phyloP scores from a whole-genome alignment of 805 yeast species.

The Myxozyma nipponensis region DNA sequence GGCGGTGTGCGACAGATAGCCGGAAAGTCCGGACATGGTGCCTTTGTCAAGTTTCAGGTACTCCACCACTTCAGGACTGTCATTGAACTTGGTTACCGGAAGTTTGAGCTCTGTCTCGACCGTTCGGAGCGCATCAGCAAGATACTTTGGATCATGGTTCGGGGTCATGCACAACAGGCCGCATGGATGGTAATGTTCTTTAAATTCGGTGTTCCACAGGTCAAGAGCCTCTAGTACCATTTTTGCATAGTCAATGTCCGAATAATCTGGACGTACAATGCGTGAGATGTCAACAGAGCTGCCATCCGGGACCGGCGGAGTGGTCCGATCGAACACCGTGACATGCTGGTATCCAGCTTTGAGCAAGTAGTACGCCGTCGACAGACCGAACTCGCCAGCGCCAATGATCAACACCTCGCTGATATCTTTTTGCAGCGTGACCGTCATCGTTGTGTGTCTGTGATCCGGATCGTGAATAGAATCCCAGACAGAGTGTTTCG shows the following conservation, averaged over 20 bases:
- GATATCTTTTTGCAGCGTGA: not conserved
- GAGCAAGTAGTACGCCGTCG: conserved; percentile 45
- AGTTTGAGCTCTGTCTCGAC: conserved; percentile 18
- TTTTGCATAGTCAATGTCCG: conserved; percentile 43
- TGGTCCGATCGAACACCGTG: conserved; percentile 23
- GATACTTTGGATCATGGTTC: conserved; percentile 13
- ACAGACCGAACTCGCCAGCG: conserved; percentile 55
- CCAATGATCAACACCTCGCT: conserved; percentile 41
- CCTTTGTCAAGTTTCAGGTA: conserved; percentile 31
- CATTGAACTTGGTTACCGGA: conserved; percentile 11
- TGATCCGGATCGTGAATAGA: too few species aligned
- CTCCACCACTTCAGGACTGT: conserved; percentile 4
- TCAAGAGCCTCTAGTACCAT: conserved; percentile 46
- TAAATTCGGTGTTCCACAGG: conserved; percentile 37
- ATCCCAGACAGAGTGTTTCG: too few species aligned
- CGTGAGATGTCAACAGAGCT: conserved; percentile 51
- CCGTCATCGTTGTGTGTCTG: not conserved
- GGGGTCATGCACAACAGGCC: conserved; percentile 26
- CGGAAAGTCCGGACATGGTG: conserved; percentile 32
- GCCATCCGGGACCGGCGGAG: conserved; percentile 29
- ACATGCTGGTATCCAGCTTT: conserved; percentile 16
- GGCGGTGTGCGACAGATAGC: conserved; percentile 32
- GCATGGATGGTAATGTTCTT: conserved; percentile 17
- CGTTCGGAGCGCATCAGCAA: conserved; percentile 9
- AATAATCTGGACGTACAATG: conserved; percentile 48